Evolutionary conservation across 768 basidiomycete species (phyloP).

Genomic region (Kwoniella europaea): DNA sequence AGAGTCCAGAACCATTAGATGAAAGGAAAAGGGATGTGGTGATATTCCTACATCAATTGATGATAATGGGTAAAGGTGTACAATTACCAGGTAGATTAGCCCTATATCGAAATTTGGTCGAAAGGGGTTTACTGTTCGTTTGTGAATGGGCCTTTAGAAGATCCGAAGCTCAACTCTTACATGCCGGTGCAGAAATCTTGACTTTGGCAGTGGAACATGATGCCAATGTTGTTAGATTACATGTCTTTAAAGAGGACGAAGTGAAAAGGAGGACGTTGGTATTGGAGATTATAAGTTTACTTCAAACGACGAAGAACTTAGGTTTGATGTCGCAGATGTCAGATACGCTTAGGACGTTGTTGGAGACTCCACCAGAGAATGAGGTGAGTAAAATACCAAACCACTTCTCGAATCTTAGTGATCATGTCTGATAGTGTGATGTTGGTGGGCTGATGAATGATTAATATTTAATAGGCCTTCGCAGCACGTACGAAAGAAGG

Average conservation of each 20-base stretch:
- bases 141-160: constrained; percentile 88
- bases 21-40: constrained; percentile 71
- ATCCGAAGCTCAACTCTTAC: constrained; percentile 68
- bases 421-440: no score
- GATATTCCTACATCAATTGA: constrained; percentile 85
- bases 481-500: constrained; percentile 65
- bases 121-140: constrained; percentile 85
- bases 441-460: not conserved
- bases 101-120: constrained; percentile 84
- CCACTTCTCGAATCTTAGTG: no score
- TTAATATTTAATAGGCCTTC: constrained; percentile 24
- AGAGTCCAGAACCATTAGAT: constrained; percentile 62
- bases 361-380: constrained; percentile 67
- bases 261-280: constrained; percentile 67
- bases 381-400: constrained; percentile 26
- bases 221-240: constrained; percentile 78
- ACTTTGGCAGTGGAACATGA: constrained; percentile 88
- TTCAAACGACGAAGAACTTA: constrained; percentile 79
- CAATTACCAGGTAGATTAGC: constrained; percentile 83
- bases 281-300: constrained; percentile 73
- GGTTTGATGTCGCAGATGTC: constrained; percentile 89
- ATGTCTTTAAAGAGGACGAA: constrained; percentile 78
- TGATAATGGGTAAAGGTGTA: constrained; percentile 94
- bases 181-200: constrained; percentile 83
- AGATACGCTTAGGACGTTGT: constrained; percentile 78